These are phyloP conservation scores for Zangia roseola DNA, from an alignment of 768 basidiomycete species.

Conservation along the genomic window DNA sequence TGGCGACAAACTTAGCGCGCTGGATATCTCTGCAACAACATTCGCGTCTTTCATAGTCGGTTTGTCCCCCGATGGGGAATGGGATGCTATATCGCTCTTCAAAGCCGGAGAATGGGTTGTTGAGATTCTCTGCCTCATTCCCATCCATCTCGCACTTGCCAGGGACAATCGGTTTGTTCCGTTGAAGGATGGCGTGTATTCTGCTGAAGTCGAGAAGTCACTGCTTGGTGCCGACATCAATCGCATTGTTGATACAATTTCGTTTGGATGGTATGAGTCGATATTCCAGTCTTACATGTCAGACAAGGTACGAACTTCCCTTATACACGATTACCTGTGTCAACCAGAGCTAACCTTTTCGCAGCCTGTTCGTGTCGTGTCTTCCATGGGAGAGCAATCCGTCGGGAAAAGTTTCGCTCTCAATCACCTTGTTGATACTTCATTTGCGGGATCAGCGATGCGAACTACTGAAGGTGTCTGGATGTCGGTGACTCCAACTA, in stretches of 20 bases:
- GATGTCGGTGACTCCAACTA: slow-evolving; percentile 64
- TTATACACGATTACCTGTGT: not conserved
- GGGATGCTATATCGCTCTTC: slow-evolving; percentile 36
- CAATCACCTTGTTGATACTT: slow-evolving; percentile 61
- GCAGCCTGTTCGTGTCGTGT: slow-evolving; percentile 62
- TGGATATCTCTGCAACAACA: slow-evolving; percentile 31
- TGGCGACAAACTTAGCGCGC: slow-evolving; percentile 39
- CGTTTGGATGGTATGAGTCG: slow-evolving; percentile 66
- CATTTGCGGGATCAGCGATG: slow-evolving; percentile 67
- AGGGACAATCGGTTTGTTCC: slow-evolving; percentile 62
- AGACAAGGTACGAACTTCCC: slow-evolving; percentile 38
- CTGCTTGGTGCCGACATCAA: slow-evolving; percentile 61
- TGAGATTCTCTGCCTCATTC: slow-evolving; percentile 59
- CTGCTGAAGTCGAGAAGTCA: slow-evolving; percentile 48
- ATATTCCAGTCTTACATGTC: slow-evolving; percentile 64
- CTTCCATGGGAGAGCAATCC: slow-evolving; percentile 69
- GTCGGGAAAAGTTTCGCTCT: slow-evolving; percentile 60
- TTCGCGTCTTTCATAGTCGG: slow-evolving; percentile 24
- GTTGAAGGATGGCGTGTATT: slow-evolving; percentile 54
- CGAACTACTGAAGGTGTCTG: slow-evolving; percentile 64
- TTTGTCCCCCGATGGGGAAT: slow-evolving; percentile 12
- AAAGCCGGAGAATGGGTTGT: slow-evolving; percentile 61
- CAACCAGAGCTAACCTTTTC: not conserved
- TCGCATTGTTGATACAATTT: slow-evolving; percentile 52
- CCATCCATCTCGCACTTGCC: slow-evolving; percentile 62